Evolutionary conservation across 2,329 filamentous ascomycete species (phyloP), one percentile per base, ranked within the genome.

Genomic region (Rugonectria rugulosa): DNA sequence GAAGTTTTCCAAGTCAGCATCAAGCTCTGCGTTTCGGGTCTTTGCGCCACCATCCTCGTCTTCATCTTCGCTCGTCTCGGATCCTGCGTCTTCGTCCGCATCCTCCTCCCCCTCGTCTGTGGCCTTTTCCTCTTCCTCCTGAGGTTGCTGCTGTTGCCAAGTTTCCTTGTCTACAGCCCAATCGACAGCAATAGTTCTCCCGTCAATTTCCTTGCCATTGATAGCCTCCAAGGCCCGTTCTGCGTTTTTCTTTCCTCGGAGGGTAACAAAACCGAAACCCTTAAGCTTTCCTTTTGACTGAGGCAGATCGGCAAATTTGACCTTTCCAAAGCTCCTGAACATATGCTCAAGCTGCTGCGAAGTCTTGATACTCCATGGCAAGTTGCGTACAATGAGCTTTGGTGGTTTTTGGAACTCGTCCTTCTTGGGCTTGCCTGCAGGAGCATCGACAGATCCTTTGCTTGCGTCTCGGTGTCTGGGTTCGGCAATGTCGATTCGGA

Each of bases 281-380:
- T 90, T 84, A 60, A 97, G 84, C 70, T 86, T 88, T 15, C 84
- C 84, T 60, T 88, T 89, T 65, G 88, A 84, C 68, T 91, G 91
- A 2, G 96, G 96, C 47, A 99, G 78, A 65, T 91, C 91, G 31
- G 90, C 88, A 73, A 88, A 89, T 74, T 94, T 96, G 69, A 99
- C 87, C 73, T 97, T 97, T 58, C 95, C 95, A 70, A 89, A 97
- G 69, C 89, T 92, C 68, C 86, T 80, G 75, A 99, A 99, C 5
- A 97, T 79, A 53, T 86, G 82, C 6, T 85, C 81, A 56, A 99
- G 78, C 69, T 98, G 89, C 26, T 96, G 90, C 0, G 90, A 82
- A 8, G 86, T 89, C 76, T 96, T 97, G 71, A 99, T 89, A 65
- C 89, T 97, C 95, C 95, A 99, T 1, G 95, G 94, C 69, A 99